Evolutionary conservation across 306 rosid genomes (phyloP), one percentile per base, ranked within the genome.

Genomic region (Castanopsis chinensis): DNA sequence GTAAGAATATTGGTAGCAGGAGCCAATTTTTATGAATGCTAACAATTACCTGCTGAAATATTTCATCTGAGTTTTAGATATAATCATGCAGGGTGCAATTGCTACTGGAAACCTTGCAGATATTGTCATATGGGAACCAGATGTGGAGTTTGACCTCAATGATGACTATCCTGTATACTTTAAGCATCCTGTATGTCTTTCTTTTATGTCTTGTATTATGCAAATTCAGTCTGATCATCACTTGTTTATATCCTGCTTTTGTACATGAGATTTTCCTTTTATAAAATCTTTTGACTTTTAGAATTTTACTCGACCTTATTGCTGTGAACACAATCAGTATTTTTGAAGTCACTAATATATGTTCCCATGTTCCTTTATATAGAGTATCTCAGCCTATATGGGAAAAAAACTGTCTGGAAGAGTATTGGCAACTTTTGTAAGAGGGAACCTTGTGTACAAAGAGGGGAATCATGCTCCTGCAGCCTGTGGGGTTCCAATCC

Each of bases 101-200:
- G 89, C 79, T 59, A 75, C 83, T 61, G 97, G 99, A 84, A 91
- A 92, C 54, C 85, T 85, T 84, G 98, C 98, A 57, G 99, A 95
- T 83, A 84, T 95, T 21, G 96, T 90, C 57, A 95, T 93, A 45
- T 95, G 98, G 98, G 90, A 88, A 60, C 99, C 99, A n/a, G 98
- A 91, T 80, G 57, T 56, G 73, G 97, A 95, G 77, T 89, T 92
- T 65, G 82, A 89, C 23, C 93, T 92, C 71, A 49, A 86, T 52
- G 84, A 92, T 12, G 86, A 83, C 76, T 71, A 86, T 73, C 92
- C 91, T 18, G 87, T 88, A 37, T 86, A 81, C 78, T 69, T 90
- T 25, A 92, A 84, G 81, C 95, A 95, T 84, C 89, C 97, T 8
- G 99, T 94, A 84, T 5, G 93, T 72, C 37, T 73, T 15, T 13